A percentile compares a stretch with the other conserved stretches of the same genome.
Conservation (phyloP, 2,329 filamentous ascomycete genomes). For the Claviceps monticola region DNA sequence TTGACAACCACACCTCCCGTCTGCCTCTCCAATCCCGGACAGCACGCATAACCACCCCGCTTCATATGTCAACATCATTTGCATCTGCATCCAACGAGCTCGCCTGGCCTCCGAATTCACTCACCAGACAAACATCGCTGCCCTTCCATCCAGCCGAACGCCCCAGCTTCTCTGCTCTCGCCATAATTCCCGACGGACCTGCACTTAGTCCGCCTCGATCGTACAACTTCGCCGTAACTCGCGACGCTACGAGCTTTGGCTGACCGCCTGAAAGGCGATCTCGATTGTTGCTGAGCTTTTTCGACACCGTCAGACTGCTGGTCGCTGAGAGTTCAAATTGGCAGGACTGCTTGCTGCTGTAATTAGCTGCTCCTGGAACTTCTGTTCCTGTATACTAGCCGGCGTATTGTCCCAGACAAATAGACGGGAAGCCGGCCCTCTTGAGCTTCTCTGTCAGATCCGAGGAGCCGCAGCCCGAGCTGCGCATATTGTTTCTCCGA, state of each 20-base stretch:
- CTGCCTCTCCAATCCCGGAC: too few species aligned
- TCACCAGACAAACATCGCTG: too few species aligned
- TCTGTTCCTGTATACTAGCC: not conserved
- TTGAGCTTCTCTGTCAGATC: not conserved
- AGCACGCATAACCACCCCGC: not conserved
- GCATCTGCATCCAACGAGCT: not conserved
- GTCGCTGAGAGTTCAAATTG: not conserved
- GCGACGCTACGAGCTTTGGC: not conserved
- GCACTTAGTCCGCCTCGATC: too few species aligned
- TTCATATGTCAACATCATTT: not conserved
- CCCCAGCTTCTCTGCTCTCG: too few species aligned
- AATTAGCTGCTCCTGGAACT: constrained; percentile 1
- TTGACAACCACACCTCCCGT: too few species aligned
- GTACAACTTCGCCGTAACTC: too few species aligned
- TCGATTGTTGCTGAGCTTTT: not conserved
- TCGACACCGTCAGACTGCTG: not conserved
- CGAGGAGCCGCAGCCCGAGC: not conserved
- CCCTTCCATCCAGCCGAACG: too few species aligned
- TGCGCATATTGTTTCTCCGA: not conserved
- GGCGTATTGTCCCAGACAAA: not conserved
- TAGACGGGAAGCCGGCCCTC: not conserved
- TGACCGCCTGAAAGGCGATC: constrained; percentile 20
- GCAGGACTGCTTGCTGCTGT: constrained; percentile 3
- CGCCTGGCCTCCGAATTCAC: not conserved
- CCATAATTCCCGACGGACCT: too few species aligned